These are phyloP conservation scores for Lepidium campestre DNA, from an alignment of 441 rosid species.

Conservation along the genomic window DNA sequence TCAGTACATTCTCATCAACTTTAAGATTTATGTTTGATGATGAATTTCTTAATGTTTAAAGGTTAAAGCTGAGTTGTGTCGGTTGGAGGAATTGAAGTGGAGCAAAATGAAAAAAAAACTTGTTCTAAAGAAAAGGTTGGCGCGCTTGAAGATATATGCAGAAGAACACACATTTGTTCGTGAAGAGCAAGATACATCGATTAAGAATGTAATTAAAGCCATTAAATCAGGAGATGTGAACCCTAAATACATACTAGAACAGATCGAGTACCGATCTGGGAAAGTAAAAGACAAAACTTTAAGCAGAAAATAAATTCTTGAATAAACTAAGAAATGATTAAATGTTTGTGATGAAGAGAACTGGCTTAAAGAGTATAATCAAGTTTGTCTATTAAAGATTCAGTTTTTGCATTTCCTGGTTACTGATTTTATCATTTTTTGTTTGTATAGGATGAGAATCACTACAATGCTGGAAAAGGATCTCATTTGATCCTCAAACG, in stretches of 20 bases:
- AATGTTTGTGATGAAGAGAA: conserved; percentile 75
- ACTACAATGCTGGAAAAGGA: conserved; percentile 84
- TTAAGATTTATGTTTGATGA: background rate
- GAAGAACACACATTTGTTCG: conserved; percentile 70
- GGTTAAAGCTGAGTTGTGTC: conserved; percentile 72
- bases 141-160: conserved; percentile 74
- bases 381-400: conserved; percentile 7
- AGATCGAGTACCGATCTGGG: conserved; percentile 64
- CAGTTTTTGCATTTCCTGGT: background rate
- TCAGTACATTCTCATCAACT: conserved; percentile 38
- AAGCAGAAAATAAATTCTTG: conserved; percentile 74
- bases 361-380: conserved; percentile 90
- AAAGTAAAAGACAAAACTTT: conserved; percentile 79
- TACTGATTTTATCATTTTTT: conserved; percentile 13
- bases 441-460: conserved; percentile 66
- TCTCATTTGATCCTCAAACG: conserved; percentile 78
- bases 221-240: conserved; percentile 60
- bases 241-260: conserved; percentile 49
- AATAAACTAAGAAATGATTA: conserved; percentile 80
- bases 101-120: conserved; percentile 93
- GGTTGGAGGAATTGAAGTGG: conserved; percentile 68
- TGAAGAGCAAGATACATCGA: conserved; percentile 42
- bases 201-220: conserved; percentile 56
- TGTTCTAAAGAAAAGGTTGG: conserved; percentile 72
- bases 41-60: conserved; percentile 14